Conservation (phyloP, 495 filamentous ascomycete species). For the Umbilicaria muhlenbergii region DNA sequence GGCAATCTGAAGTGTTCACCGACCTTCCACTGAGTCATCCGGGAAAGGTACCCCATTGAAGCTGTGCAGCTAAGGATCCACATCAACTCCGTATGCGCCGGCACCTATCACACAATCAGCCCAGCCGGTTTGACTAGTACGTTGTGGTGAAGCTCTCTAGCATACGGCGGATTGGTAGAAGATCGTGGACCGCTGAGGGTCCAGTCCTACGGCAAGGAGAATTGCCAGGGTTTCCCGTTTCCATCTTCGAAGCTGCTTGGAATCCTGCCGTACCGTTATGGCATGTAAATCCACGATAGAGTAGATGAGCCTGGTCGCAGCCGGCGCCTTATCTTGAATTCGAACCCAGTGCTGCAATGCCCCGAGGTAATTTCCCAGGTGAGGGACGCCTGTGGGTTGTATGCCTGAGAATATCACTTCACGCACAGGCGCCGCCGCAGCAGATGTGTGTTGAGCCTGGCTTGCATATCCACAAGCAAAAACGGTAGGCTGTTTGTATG, state of each 20-base stretch:
- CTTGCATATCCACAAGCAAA: not conserved
- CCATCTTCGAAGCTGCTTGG: conserved; percentile 37
- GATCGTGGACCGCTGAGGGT: conserved; percentile 57
- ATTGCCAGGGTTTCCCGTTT: conserved; percentile 62
- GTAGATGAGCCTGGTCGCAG: conserved; percentile 50
- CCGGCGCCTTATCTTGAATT: conserved; percentile 47
- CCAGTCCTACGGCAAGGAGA: conserved; percentile 69
- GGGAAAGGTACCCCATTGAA: conserved; percentile 70
- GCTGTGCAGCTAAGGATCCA: conserved; percentile 91
- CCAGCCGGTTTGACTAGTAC: not conserved
- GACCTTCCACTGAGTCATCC: conserved; percentile 99
- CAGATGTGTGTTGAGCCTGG: not conserved
- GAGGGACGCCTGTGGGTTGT: conserved; percentile 90
- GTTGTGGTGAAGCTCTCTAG: conserved; percentile 3
- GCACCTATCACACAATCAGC: conserved; percentile 35
- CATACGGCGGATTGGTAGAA: conserved; percentile 66
- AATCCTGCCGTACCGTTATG: conserved; percentile 59
- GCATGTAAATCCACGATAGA: conserved; percentile 88
- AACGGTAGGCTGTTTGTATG: too few species aligned
- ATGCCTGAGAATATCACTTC: conserved; percentile 81
- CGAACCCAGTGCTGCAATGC: conserved; percentile 76
- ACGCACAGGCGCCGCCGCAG: not conserved
- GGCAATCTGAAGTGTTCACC: conserved; percentile 6
- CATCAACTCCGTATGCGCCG: conserved; percentile 73
- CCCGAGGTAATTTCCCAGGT: conserved; percentile 90